Conservation (phyloP, 1,284 basidiomycete genomes). For the Ustanciosporium gigantosporum region DNA sequence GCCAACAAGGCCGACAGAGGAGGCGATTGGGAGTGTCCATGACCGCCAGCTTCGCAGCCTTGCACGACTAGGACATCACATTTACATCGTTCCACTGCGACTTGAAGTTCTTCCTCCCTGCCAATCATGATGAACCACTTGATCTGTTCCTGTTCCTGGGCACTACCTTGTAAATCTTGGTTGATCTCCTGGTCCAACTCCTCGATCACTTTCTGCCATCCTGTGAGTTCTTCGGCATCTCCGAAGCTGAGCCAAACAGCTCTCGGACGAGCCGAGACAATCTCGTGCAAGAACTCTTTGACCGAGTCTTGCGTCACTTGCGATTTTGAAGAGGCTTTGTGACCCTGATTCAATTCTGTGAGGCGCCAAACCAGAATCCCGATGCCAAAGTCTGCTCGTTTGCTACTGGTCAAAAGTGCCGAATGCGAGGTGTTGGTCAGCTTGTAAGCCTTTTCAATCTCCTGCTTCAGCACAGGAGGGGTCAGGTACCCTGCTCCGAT, state of each 20-base stretch:
- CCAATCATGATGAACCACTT: constrained; percentile 51
- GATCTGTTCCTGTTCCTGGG: constrained; percentile 16
- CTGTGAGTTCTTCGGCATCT: constrained; percentile 25
- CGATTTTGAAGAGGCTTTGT: constrained; percentile 6
- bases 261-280: constrained; percentile 30
- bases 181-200: constrained; percentile 34
- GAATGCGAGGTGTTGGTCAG: constrained; percentile 16
- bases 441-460: constrained; percentile 26
- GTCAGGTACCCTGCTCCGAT: constrained; percentile 55
- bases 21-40: constrained; percentile 50
- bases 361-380: constrained; percentile 56
- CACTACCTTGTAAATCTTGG: constrained; percentile 8
- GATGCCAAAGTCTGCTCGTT: constrained; percentile 45
- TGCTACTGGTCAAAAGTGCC: background rate
- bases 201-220: constrained; percentile 36
- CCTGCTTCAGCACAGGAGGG: constrained; percentile 17
- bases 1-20: constrained; percentile 41
- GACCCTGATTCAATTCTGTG: constrained; percentile 32
- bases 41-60: constrained; percentile 53
- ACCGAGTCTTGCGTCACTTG: constrained; percentile 2
- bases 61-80: constrained; percentile 54
- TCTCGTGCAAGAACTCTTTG: constrained; percentile 38
- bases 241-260: constrained; percentile 58
- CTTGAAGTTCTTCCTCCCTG: constrained; percentile 31
- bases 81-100: constrained; percentile 32